phyloP scores from a whole-genome alignment of 306 rosid species.

The Castanea sativa region DNA sequence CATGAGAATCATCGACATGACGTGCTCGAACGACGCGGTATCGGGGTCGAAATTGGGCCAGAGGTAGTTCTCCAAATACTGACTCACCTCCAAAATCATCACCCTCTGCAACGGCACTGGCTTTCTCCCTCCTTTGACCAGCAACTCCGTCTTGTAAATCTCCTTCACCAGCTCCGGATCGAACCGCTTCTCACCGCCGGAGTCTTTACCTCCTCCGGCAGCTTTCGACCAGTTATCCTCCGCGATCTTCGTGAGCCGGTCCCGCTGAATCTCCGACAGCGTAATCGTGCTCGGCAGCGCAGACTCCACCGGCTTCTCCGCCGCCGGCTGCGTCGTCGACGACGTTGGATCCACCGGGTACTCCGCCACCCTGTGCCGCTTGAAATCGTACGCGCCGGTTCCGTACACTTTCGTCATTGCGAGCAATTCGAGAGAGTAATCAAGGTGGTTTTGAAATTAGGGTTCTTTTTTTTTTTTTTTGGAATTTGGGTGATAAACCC shows the following conservation, averaged over 20 bases:
- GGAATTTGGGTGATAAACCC: not conserved
- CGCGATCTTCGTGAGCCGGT: conserved; percentile 86
- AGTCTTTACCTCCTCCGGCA: conserved; percentile 9
- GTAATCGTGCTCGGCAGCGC: conserved; percentile 66
- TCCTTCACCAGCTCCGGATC: conserved; percentile 64
- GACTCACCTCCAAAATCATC: conserved; percentile 92
- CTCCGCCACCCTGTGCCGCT: conserved; percentile 95
- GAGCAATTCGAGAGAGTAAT: too few relatives aligned
- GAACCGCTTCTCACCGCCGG: conserved; percentile 39
- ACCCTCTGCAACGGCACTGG: conserved; percentile 91
- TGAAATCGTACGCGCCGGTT: conserved; percentile 78
- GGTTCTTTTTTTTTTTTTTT: not conserved
- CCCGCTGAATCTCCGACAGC: conserved; percentile 81
- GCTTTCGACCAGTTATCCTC: conserved; percentile 65
- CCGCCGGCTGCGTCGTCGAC: conserved; percentile 19
- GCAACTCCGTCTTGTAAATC: conserved; percentile 72
- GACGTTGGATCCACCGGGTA: conserved; percentile 46
- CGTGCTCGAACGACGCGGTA: conserved; percentile 78
- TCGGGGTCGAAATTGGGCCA: conserved; percentile 79
- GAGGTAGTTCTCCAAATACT: conserved; percentile 83
- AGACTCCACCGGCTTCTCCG: conserved; percentile 49
- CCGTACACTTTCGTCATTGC: conserved; percentile 90
- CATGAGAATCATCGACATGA: conserved; percentile 92
- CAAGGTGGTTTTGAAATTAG: not conserved
- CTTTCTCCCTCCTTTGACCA: conserved; percentile 64